These are phyloP conservation scores for Panicum miliaceum DNA, from an alignment of 176 grass and related monocot genomes.

Conservation along the genomic window DNA sequence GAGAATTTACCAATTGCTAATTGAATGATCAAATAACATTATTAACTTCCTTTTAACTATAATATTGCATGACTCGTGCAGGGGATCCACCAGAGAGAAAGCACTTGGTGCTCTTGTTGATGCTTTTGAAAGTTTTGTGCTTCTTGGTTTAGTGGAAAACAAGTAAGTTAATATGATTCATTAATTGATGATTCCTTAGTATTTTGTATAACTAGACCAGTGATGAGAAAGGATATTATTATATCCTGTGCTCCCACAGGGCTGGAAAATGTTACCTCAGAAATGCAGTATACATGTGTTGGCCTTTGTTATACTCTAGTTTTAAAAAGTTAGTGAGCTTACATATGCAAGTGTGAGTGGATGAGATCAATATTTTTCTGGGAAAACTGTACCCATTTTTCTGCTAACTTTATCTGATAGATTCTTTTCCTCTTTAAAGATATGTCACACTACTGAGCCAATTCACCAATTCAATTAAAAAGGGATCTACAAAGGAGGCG, in stretches of 20 bases:
- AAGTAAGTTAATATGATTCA: conserved; percentile 49
- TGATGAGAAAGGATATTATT: not conserved
- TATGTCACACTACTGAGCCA: conserved; percentile 58
- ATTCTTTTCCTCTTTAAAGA: conserved; percentile 37
- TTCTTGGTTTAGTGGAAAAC: conserved; percentile 57
- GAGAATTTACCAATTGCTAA: conserved; percentile 16
- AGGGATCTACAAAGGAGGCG: conserved; percentile 73
- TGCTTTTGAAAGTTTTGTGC: conserved; percentile 70
- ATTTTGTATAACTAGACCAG: not conserved
- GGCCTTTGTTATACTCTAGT: not conserved
- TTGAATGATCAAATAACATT: conserved; percentile 2
- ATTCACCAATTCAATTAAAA: conserved; percentile 72
- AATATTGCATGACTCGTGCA: conserved; percentile 20
- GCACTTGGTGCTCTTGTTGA: conserved; percentile 53
- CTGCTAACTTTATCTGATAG: conserved; percentile 13
- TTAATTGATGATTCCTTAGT: not conserved
- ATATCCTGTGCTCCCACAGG: not conserved
- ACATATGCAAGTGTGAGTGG: not conserved
- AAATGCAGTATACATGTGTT: not conserved
- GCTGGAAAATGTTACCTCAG: not conserved
- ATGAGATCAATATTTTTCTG: not conserved
- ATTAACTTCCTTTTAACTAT: not conserved
- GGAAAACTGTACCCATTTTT: not conserved
- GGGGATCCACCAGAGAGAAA: conserved; percentile 62
- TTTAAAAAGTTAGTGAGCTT: not conserved